Percentiles rank a stretch among this genome's conserved stretches.
Evolutionary conservation across 768 basidiomycete genomes (phyloP).

Genomic region (Collybia sordida): DNA sequence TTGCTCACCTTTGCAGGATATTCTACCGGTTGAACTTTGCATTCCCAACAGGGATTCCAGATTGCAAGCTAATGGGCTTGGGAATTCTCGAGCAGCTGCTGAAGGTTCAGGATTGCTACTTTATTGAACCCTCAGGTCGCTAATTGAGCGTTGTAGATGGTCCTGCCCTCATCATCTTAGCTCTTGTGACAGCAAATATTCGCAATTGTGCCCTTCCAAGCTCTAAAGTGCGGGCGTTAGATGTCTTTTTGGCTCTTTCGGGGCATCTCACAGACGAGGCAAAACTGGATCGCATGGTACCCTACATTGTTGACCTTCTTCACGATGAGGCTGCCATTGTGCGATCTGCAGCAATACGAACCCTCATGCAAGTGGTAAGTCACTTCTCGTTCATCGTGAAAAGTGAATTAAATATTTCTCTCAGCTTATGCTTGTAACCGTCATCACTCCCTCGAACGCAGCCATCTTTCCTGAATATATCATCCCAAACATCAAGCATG

Average conservation of each 20-base stretch:
- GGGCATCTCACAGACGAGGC: slow-evolving; percentile 91
- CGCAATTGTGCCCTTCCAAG: slow-evolving; percentile 85
- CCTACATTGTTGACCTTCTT: slow-evolving; percentile 86
- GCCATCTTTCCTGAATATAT: slow-evolving; percentile 95
- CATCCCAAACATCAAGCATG: slow-evolving; percentile 82
- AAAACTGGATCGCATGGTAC: slow-evolving; percentile 89
- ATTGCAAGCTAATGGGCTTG: slow-evolving; percentile 19
- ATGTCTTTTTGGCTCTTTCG: slow-evolving; percentile 81
- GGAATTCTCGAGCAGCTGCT: slow-evolving; percentile 49
- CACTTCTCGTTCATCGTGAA: background rate
- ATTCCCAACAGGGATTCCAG: slow-evolving; percentile 73
- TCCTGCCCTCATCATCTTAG: slow-evolving; percentile 84
- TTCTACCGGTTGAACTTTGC: slow-evolving; percentile 75
- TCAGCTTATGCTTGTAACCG: slow-evolving; percentile 23
- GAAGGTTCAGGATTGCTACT: slow-evolving; percentile 47
- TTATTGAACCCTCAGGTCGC: background rate
- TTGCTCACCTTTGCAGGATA: slow-evolving; percentile 44
- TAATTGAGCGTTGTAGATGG: slow-evolving; percentile 56
- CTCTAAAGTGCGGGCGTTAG: slow-evolving; percentile 82
- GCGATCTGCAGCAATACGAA: slow-evolving; percentile 74
- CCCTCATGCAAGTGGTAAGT: slow-evolving; percentile 81
- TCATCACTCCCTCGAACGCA: slow-evolving; percentile 31
- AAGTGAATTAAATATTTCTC: background rate
- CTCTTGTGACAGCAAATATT: slow-evolving; percentile 84
- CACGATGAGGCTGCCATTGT: slow-evolving; percentile 86